A percentile compares a stretch with the other conserved stretches of the same genome.
Conservation (phyloP, 2,329 filamentous ascomycete genomes). For the Exophiala lecanii-corni region DNA sequence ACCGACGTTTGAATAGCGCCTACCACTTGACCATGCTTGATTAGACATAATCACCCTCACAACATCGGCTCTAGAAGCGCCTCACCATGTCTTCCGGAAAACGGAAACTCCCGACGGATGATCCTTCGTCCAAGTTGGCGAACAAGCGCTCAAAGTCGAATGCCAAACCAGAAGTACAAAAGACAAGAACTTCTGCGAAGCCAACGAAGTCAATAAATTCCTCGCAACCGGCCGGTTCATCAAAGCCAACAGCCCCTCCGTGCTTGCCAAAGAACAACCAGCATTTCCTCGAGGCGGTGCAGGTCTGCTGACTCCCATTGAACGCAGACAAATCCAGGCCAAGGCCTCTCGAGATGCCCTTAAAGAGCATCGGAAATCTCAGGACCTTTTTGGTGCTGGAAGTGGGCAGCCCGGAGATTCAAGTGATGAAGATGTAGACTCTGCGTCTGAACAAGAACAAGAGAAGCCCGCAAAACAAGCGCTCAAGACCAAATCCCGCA, state of each 20-base stretch:
- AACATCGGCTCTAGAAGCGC: no score
- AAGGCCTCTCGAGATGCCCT: conserved; percentile 89
- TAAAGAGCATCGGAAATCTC: conserved; percentile 65
- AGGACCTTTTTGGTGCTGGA: conserved; percentile 27
- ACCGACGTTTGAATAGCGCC: no score
- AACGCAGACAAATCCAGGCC: conserved; percentile 93
- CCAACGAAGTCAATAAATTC: conserved; percentile 6
- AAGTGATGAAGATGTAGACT: conserved; percentile 26
- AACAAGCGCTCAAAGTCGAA: conserved; percentile 16
- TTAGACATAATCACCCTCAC: no score
- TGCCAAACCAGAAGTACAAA: conserved; percentile 2
- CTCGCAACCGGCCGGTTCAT: neutral
- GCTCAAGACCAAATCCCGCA: conserved; percentile 34
- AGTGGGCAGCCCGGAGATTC: conserved; percentile 28
- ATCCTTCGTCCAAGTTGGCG: conserved; percentile 4
- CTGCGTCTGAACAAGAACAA: conserved; percentile 36
- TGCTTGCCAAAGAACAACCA: conserved; percentile 64
- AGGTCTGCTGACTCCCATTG: conserved; percentile 83
- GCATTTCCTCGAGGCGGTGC: conserved; percentile 90
- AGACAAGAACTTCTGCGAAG: conserved; percentile 8
- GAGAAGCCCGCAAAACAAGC: conserved; percentile 32
- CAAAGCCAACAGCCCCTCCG: conserved; percentile 19
- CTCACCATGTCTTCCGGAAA: conserved; percentile 22
- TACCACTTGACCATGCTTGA: no score
- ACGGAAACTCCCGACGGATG: conserved; percentile 16